Evolutionary conservation across 805 yeast genomes (phyloP).

Genomic region (Wickerhamomyces canadensis): DNA sequence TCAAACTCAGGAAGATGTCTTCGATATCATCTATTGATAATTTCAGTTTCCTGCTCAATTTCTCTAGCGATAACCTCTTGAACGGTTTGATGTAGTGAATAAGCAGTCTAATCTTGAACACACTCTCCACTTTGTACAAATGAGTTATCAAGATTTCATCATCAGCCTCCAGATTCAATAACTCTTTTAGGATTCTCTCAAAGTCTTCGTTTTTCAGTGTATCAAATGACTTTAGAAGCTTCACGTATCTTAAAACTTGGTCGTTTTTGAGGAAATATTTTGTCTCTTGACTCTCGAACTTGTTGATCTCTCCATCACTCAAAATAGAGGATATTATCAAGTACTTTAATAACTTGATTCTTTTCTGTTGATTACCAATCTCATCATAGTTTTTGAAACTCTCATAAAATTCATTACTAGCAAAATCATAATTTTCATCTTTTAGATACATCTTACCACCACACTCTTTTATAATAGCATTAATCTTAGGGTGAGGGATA

Average conservation of each 20-base stretch:
- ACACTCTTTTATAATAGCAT: conserved; percentile 72
- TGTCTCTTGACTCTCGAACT: conserved; percentile 26
- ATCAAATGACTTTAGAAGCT: conserved; percentile 18
- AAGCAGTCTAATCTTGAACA: conserved; percentile 16
- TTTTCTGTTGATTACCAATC: conserved; percentile 54
- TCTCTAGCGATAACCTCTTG: conserved; percentile 17
- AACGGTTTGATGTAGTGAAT: conserved; percentile 26
- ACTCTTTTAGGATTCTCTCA: conserved; percentile 4
- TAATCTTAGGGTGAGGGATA: conserved; percentile 68
- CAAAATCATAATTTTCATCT: conserved; percentile 51
- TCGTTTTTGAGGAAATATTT: conserved; percentile 22
- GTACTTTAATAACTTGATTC: conserved; percentile 54
- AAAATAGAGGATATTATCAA: conserved; percentile 54
- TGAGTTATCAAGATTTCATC: conserved; percentile 17
- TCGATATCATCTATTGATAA: conserved; percentile 18
- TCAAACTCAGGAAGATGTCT: conserved; percentile 18
- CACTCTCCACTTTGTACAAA: conserved; percentile 15
- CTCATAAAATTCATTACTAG: conserved; percentile 49
- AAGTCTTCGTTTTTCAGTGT: conserved; percentile 15
- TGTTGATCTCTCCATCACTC: conserved; percentile 39
- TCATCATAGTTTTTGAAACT: conserved; percentile 58
- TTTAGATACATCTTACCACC: conserved; percentile 67
- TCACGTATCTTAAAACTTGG: conserved; percentile 16
- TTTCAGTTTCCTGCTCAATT: conserved; percentile 13
- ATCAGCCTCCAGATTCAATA: conserved; percentile 7